phyloP scores from a whole-genome alignment of 2,329 filamentous ascomycete genomes.

The Exophiala calicioides region DNA sequence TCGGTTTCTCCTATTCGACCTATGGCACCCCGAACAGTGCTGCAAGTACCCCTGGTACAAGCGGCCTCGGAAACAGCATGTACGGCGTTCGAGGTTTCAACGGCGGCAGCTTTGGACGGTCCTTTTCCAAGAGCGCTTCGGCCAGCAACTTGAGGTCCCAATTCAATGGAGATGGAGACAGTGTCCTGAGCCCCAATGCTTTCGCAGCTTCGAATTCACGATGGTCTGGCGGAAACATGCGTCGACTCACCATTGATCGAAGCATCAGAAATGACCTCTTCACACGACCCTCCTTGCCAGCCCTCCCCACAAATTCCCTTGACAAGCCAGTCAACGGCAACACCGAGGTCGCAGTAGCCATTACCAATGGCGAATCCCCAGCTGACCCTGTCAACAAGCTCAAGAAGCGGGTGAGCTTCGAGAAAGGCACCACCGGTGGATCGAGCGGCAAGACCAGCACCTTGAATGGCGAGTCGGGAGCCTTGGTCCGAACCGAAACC shows the following conservation, averaged over 20 bases:
- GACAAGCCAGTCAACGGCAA: constrained; percentile 16
- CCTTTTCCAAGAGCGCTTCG: constrained; percentile 83
- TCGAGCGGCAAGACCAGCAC: constrained; percentile 33
- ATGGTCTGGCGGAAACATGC: constrained; percentile 70
- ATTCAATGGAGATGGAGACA: constrained; percentile 72
- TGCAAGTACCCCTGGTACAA: constrained; percentile 66
- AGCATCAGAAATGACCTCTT: constrained; percentile 71
- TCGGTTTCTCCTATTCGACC: constrained; percentile 89
- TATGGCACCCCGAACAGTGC: constrained; percentile 78
- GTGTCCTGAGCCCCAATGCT: constrained; percentile 80
- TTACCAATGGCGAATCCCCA: constrained; percentile 44
- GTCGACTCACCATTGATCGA: constrained; percentile 90
- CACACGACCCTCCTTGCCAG: constrained; percentile 40
- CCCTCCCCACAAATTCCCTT: constrained; percentile 40
- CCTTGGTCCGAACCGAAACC: constrained; percentile 53
- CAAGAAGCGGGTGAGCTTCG: constrained; percentile 90
- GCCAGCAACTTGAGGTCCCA: constrained; percentile 81
- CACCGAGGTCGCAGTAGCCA: constrained; percentile 30
- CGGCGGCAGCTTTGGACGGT: constrained; percentile 67
- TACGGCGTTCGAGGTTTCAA: constrained; percentile 35
- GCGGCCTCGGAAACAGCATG: constrained; percentile 41
- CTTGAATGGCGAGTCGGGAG: constrained; percentile 47
- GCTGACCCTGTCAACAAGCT: constrained; percentile 44
- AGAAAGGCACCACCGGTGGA: constrained; percentile 61
- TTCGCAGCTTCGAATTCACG: constrained; percentile 71